phyloP scores from a whole-genome alignment of 140 eudicot species.

The Ambrosia hybrid region DNA sequence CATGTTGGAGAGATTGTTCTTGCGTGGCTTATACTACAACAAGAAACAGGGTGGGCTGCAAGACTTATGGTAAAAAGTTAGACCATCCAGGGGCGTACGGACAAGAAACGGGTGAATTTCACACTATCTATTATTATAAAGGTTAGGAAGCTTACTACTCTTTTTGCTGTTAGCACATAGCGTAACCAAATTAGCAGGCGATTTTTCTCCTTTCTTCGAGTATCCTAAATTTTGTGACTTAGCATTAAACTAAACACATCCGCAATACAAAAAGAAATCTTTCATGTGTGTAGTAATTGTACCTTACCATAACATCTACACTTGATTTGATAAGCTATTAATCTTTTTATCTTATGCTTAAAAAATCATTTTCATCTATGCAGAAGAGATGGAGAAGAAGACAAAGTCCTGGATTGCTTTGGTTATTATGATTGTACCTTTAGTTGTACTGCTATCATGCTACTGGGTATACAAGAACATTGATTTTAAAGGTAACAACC shows the following conservation, averaged over 20 bases:
- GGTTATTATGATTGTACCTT: conserved; percentile 12
- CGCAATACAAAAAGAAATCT: no score
- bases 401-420: neutral
- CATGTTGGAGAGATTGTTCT: conserved; percentile 42
- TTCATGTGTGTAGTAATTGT: no score
- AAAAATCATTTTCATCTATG: no score
- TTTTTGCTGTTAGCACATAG: neutral
- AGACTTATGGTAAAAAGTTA: conserved; percentile 23
- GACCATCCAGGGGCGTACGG: neutral
- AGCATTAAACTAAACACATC: no score
- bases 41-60: conserved; percentile 36
- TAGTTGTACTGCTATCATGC: conserved; percentile 15
- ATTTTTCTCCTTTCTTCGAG: no score
- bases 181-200: no score
- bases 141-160: conserved; percentile 6
- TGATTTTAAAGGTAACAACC: conserved; percentile 23
- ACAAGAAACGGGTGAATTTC: neutral
- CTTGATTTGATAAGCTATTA: no score
- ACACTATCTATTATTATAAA: neutral
- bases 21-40: conserved; percentile 35
- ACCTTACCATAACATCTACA: no score
- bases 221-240: no score
- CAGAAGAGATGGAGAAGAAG: neutral
- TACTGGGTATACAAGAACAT: conserved; percentile 27
- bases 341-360: no score